Evolutionary conservation across 2,329 filamentous ascomycete species (phyloP), one percentile per base, ranked within the genome.

Genomic region (Trichocomaceae sp.): DNA sequence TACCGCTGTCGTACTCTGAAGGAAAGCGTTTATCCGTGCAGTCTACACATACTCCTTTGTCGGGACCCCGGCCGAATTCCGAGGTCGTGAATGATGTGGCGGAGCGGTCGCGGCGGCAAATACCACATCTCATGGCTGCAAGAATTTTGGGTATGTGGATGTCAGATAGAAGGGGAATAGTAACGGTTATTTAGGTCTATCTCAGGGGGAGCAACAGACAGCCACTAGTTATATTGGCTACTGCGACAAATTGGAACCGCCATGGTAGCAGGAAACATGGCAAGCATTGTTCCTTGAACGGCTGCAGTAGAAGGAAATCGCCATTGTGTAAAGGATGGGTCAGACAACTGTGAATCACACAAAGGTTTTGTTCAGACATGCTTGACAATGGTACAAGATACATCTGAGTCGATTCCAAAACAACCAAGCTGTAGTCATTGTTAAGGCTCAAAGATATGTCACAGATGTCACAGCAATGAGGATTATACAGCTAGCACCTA

Each of bases 391-490:
- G 7, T 29, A 5, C 26, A 29, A 6, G 26, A 9, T 10, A 9
- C 5, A 8, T 29, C 26, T 29, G 26, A 29, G 9, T 15, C 31
- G 31, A 35, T 35, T 35, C 26, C 26, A 29, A 29, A 29, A 6
- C 31, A 13, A 35, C 4, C 31, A 35, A 35, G 10, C 31, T 35
- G 31, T 35, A 15, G 12, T 4, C 15, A 13, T 15, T 15, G 31
- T 35, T 35, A 35, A 13, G 31, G 31, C 13, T 52, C 39, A 35
- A 42, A 41, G 20, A 23, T 13, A 7, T 31, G 31, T 51, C 49
- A 51, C 49, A n/a, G n/a, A 51, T 51, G 49, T 39, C 17, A 51
- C 4, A 10, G 44, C 26, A 51, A 17, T 64, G 58, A 63, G 58
- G 26, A 29, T 10, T 29, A 8, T 29, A 29, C 26, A 29, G 8